Evolutionary conservation across 306 rosid genomes (phyloP).

Genomic region (Vigna angularis): DNA sequence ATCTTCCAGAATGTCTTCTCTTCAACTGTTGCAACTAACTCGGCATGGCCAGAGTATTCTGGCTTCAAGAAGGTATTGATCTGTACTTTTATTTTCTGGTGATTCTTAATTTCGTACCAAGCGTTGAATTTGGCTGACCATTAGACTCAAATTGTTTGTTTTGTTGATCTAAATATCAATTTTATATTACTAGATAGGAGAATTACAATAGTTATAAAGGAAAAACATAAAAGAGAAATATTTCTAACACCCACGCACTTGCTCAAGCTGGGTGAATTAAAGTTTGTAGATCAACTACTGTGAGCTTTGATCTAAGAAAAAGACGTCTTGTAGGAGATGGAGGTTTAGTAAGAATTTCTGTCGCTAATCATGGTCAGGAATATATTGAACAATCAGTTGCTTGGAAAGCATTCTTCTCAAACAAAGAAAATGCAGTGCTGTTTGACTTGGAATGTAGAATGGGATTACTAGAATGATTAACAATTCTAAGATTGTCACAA

Average conservation of each 20-base stretch:
- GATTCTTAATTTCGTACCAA: constrained; percentile 31
- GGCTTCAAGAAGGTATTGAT: constrained; percentile 86
- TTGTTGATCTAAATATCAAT: constrained; percentile 18
- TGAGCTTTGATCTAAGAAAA: not conserved
- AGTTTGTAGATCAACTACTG: not conserved
- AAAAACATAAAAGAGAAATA: too few species aligned
- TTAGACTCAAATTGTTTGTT: constrained; percentile 16
- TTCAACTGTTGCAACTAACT: constrained; percentile 88
- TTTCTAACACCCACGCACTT: not conserved
- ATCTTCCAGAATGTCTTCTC: constrained; percentile 76
- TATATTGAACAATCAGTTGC: not conserved
- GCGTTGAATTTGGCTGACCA: constrained; percentile 22
- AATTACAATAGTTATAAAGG: too few species aligned
- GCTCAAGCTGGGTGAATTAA: not conserved
- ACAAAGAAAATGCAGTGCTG: too few species aligned
- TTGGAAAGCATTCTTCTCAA: too few species aligned
- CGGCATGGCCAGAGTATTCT: constrained; percentile 75
- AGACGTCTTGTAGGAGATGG: not conserved
- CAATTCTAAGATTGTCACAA: not conserved
- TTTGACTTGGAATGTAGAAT: too few species aligned
- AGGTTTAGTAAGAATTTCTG: not conserved
- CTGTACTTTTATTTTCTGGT: constrained; percentile 34
- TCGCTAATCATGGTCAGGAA: not conserved
- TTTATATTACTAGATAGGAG: constrained; percentile 11
- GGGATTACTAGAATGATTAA: not conserved